A percentile compares a stretch with the other conserved stretches of the same genome.
Evolutionary conservation across 352 stramenopile genomes (phyloP).

Genomic region (Phytophthora pseudosyringae): DNA sequence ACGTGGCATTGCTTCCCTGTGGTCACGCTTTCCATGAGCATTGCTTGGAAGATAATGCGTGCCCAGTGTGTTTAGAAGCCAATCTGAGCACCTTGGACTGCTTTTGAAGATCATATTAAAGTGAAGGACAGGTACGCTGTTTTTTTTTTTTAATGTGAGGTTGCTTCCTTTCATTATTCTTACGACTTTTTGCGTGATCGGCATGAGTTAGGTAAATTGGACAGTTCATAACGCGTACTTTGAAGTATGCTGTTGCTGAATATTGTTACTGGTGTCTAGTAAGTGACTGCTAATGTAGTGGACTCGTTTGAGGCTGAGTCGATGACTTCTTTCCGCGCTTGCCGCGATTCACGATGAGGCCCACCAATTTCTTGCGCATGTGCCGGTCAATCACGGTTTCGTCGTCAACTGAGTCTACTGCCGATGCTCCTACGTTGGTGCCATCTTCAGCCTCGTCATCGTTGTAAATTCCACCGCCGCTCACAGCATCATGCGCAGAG

Average conservation of each 20-base stretch:
- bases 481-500: slow-evolving; percentile 23
- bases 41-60: slow-evolving; percentile 69
- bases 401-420: slow-evolving; percentile 65
- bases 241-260: slow-evolving; percentile 24
- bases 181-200: slow-evolving; percentile 2
- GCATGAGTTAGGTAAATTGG: slow-evolving; percentile 6
- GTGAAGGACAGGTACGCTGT: slow-evolving; percentile 11
- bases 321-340: slow-evolving; percentile 73
- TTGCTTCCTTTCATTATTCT: background rate
- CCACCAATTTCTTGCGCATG: slow-evolving; percentile 87
- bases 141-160: background rate
- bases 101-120: slow-evolving; percentile 23
- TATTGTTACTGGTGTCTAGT: slow-evolving; percentile 31
- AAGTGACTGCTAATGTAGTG: slow-evolving; percentile 27
- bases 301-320: slow-evolving; percentile 25
- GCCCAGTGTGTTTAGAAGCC: slow-evolving; percentile 70
- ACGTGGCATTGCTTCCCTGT: slow-evolving; percentile 78
- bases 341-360: slow-evolving; percentile 78
- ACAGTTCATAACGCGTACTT: slow-evolving; percentile 6
- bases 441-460: slow-evolving; percentile 42
- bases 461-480: slow-evolving; percentile 29
- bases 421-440: slow-evolving; percentile 7
- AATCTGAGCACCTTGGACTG: slow-evolving; percentile 59
- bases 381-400: slow-evolving; percentile 69
- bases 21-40: slow-evolving; percentile 79